Evolutionary conservation across 2,329 filamentous ascomycete genomes (phyloP).

Genomic region (Lomentospora prolificans): DNA sequence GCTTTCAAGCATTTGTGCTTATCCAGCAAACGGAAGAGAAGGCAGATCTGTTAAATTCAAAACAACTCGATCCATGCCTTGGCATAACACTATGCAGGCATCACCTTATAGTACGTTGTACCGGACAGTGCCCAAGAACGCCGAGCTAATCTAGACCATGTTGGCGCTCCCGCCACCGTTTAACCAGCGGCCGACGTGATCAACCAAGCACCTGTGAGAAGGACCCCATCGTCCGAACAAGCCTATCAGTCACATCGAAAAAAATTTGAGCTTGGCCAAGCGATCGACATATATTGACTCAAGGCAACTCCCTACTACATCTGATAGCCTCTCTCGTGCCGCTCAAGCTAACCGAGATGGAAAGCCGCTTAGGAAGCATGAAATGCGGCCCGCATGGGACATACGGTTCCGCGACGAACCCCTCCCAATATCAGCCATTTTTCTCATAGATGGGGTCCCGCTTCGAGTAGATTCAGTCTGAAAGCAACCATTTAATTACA

Average conservation of each 20-base stretch:
- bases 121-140: too few species aligned
- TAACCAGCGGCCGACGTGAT: too few species aligned
- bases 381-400: background rate
- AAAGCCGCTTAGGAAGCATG: background rate
- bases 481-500: background rate
- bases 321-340: background rate
- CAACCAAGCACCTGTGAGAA: too few species aligned
- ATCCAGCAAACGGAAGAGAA: too few species aligned
- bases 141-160: too few species aligned
- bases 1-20: too few species aligned
- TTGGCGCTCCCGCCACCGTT: too few species aligned
- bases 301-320: background rate
- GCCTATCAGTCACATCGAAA: too few species aligned
- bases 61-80: too few species aligned
- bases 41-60: too few species aligned
- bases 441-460: background rate
- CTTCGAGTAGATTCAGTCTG: background rate
- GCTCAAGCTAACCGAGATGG: background rate
- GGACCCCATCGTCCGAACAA: background rate
- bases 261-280: background rate
- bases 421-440: background rate
- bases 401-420: background rate
- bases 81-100: too few species aligned
- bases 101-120: too few species aligned
- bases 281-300: background rate